Evolutionary conservation across 495 filamentous ascomycete genomes (phyloP), one percentile per base, ranked within the genome.

Genomic region (Hyphodiscus hymeniophilus): DNA sequence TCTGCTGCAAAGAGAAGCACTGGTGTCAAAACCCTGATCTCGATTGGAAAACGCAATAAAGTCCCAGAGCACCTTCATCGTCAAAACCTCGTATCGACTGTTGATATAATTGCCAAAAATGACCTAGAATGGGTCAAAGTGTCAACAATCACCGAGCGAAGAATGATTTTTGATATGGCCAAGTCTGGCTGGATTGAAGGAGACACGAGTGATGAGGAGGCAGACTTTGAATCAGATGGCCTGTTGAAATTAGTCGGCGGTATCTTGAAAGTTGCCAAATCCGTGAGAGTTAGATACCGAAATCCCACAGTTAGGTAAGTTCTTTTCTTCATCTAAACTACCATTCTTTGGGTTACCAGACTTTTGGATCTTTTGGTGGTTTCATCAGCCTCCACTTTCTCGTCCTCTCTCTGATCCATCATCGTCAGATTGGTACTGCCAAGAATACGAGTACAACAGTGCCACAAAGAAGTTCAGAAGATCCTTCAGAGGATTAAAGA

Each of bases 101-200:
- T 75, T 16, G 72, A 76, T 63, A 68, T 77, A 38, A 65, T 79
- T 21, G 66, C 73, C 1, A 63, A 71, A 52, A 68, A 74, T 60
- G 77, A 76, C 20, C 62, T 48, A 1, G 51, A 61, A 46, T 61
- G 79, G 79, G 66, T 81, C 48, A 82, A 81, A 62, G 72, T 82
- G 0, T 79, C 74, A 26, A 78, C 72, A 13, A 59, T 76, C 17
- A 74, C 75, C 45, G 72, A 78, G 55, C 71, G 61, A 38, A 69
- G 76, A 46, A 60, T 82, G 17, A 58, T 79, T 38, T 75, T 76
- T 51, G 77, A 82, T 43, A 69, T 81, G 58, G 77, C 79, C 3
- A 73, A 80, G 61, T 72, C 74, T 42, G 75, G 76, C 4, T 79
- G 75, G 74, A 73, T 47, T 18, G 26, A 28, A 28, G 26, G 26